Base-by-base conservation (phyloP, 805 yeast genomes). In the Sungouiozyma ichnusensis region DNA sequence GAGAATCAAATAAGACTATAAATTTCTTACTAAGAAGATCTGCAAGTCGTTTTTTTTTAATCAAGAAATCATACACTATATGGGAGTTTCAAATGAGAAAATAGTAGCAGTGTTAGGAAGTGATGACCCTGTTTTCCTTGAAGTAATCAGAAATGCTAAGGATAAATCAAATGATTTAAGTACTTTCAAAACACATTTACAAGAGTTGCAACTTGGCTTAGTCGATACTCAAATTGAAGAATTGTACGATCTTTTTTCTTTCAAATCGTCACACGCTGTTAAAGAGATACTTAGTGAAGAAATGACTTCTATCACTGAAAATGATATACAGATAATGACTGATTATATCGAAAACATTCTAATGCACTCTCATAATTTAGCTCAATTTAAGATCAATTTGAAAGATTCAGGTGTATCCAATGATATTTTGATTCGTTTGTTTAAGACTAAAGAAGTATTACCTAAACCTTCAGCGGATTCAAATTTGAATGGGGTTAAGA, bases 61-160 rank as follows among this genome's bases (percentile, higher is more conserved):
- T 27, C 9, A 2, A 24, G 2, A 41, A 37, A 19, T 20, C 33
- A 41, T 33, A 20, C 17, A 39, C 31, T 4, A 11, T 27, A 15
- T 4, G 17, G 4, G 29, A 27, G 6, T 27, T 37, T 35, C 18
- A 32, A 39, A 48, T 20, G 39, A 40, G 16, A 36, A 52, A 32
- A 53, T 64, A 27, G 41, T 47, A 4, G 36, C 41, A 14, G 43
- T 55, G 8, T 43, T 59, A 1, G 74, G 69, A 7, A 54, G 64
- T 3, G 61, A 64, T 32, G 79, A 75, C 43, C 58, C 55, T 32
- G 60, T 65, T 4, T 62, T 74, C 17, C 71, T 76, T 1, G 74
- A 71, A 44, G 74, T 69, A 49, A 58, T 77, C 3, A 44, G 67
- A 13, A 65, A 66, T 43, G 49, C 76, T 7, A 64, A 64, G 45